Evolutionary conservation across 176 grass and related monocot genomes (phyloP), one percentile per base, ranked within the genome.

Genomic region (Rhynchospora tenuis): DNA sequence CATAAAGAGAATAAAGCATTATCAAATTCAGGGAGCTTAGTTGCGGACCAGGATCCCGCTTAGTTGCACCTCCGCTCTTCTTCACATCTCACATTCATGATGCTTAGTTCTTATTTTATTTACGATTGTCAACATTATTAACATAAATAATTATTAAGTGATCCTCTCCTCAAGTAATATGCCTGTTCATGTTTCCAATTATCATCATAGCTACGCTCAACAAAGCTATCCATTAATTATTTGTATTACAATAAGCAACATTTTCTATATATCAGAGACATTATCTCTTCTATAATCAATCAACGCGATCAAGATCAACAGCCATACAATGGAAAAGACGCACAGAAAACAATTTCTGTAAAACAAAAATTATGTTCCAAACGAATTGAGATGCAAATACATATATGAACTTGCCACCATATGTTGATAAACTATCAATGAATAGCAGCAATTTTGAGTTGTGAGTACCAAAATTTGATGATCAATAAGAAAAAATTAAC

Each of bases 321-420:
- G 31, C 27, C 50, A 77, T 9, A 56, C 31, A 54, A 77, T 2
- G 7, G 55, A 33, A 27, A 22, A 45, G 38, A 45, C 6, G 43
- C 15, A 2, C 17, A n/a, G n/a, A 70, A 69, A 56, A 24, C 24
- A 77, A 15, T 17, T 72, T 13, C 2, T 69, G 65, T 10, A 31
- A 48, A 48, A 20, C 17, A 55, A 14, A 56, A 56, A 77, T 29
- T 19, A 43, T 3, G 31, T 43, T 3, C 54, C 2, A 77, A 55
- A 56, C 28, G 26, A 77, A 77, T 77, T 77, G 23, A 19, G 51
- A 77, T 55, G 73, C 9, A 77, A 77, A 76, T 55, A 77, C 7
- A 56, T 13, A 15, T 55, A 33, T 77, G 48, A 56, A 55, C 54
- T 26, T 56, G 26, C 73, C 47, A 14, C 46, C 5, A 73, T 73